Evolutionary conservation across 1,284 basidiomycete genomes (phyloP), one percentile per base, ranked within the genome.

Genomic region (Blastosporella zonata): DNA sequence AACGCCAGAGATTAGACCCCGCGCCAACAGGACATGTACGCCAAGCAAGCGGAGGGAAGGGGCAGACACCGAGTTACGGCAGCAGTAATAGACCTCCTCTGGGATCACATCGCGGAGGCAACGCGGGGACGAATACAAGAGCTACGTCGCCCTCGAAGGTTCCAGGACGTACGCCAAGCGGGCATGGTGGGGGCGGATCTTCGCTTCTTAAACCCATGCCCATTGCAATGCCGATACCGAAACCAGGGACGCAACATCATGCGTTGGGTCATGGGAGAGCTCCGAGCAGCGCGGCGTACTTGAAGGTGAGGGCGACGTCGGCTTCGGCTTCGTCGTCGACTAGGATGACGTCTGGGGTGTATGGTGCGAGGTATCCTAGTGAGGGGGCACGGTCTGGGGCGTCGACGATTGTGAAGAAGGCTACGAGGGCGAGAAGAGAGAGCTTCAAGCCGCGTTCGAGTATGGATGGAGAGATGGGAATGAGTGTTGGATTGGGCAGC

Each of bases 361-460:
- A 55, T 13, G 60, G 61, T 22, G 51, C 54, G 13, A 62, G 59
- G 10, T 61, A 63, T 50, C 54, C 40, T 10, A 54, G 55, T n/a
- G 47, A 46, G 20, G 56, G 59, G 22, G 47, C 37, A 29, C 53
- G 51, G 2, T 47, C 53, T 48, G 49, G 51, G n/a, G 56, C 45
- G 5, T 52, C 47, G 9, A 46, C 47, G 44, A 62, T 62, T 13
- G 64, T 69, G 46, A 72, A 70, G 64, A 82, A 79, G 59, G 73
- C 73, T 18, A 66, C 74, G 37, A 65, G 77, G 37, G 71, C 74
- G 25, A 62, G 72, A 49, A 72, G 83, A 54, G 87, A 90, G 68
- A 90, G 87, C 63, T 90, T 90, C 64, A 84, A 79, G 61, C 87
- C 88, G 7, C 71, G 87, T 36, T 78, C 85, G 34, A 90, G 87